These are phyloP conservation scores for Termitomyces sp. DNA, from an alignment of 768 basidiomycete species.

Conservation along the genomic window DNA sequence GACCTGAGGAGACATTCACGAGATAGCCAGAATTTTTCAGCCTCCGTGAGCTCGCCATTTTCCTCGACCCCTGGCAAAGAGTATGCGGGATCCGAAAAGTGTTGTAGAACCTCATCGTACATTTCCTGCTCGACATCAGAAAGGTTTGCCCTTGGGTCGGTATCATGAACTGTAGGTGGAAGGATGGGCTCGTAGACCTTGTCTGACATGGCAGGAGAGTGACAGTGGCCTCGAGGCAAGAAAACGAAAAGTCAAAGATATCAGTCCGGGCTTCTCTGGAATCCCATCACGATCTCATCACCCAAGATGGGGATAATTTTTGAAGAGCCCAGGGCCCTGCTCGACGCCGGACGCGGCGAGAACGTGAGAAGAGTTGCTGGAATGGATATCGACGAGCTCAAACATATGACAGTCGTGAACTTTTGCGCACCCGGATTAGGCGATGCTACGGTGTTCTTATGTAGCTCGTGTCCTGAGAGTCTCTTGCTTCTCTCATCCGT, in stretches of 20 bases:
- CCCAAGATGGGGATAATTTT: background rate
- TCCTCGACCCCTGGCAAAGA: conserved; percentile 40
- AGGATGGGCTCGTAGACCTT: conserved; percentile 34
- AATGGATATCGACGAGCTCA: background rate
- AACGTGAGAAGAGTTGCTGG: background rate
- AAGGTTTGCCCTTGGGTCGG: conserved; percentile 33
- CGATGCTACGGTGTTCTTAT: conserved; percentile 4
- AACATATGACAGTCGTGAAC: background rate
- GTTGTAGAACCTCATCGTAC: conserved; percentile 51
- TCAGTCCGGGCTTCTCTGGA: background rate
- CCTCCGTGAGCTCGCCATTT: conserved; percentile 49
- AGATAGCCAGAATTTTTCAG: conserved; percentile 79
- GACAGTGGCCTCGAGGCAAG: background rate
- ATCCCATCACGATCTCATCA: background rate
- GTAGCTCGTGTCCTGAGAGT: background rate
- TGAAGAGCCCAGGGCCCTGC: background rate
- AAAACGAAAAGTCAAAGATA: background rate
- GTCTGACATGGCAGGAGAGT: conserved; percentile 10
- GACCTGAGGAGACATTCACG: conserved; percentile 72
- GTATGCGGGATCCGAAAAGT: conserved; percentile 56
- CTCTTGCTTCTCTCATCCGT: background rate
- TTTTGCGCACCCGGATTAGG: conserved; percentile 1
- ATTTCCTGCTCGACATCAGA: conserved; percentile 43
- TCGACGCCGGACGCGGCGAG: background rate
- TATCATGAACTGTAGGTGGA: conserved; percentile 23